Conservation (phyloP, 495 filamentous ascomycete species). For the Aspergillus affinis region DNA sequence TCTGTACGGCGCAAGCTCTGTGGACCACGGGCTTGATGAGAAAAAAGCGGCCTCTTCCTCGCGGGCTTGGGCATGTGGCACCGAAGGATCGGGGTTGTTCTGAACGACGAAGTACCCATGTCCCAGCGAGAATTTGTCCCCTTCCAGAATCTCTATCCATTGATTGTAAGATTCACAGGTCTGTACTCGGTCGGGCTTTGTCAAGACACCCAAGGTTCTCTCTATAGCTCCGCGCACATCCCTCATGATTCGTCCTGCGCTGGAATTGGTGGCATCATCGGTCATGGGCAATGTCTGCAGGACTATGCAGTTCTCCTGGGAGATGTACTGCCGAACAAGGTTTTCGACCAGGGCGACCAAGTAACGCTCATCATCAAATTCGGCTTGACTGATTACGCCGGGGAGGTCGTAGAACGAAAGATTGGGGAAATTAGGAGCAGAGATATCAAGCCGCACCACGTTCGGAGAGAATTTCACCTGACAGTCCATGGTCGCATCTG, state of each 20-base stretch:
- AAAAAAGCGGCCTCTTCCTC: constrained; percentile 63
- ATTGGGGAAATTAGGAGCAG: constrained; percentile 63
- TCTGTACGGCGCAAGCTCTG: constrained; percentile 42
- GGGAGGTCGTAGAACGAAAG: constrained; percentile 81
- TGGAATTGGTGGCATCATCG: constrained; percentile 68
- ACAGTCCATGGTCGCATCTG: constrained; percentile 15
- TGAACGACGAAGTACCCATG: constrained; percentile 68
- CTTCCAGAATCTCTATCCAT: constrained; percentile 60
- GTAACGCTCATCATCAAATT: constrained; percentile 60
- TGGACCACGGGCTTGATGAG: constrained; percentile 44
- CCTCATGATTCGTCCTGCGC: constrained; percentile 61
- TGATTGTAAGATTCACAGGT: constrained; percentile 43
- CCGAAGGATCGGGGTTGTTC: constrained; percentile 49
- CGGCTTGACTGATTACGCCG: constrained; percentile 68
- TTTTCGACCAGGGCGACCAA: constrained; percentile 67
- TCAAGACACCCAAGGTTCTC: constrained; percentile 74
- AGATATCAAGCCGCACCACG: constrained; percentile 70
- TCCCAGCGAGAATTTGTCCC: constrained; percentile 53
- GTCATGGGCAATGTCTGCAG: constrained; percentile 76
- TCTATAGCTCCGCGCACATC: constrained; percentile 52
- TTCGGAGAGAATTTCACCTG: constrained; percentile 76
- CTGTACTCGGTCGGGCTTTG: constrained; percentile 72
- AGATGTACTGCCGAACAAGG: constrained; percentile 65
- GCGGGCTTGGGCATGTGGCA: constrained; percentile 54
- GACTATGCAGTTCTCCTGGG: constrained; percentile 63